Conservation (phyloP, 129 eudicot species). For the Centaurea solstitialis region DNA sequence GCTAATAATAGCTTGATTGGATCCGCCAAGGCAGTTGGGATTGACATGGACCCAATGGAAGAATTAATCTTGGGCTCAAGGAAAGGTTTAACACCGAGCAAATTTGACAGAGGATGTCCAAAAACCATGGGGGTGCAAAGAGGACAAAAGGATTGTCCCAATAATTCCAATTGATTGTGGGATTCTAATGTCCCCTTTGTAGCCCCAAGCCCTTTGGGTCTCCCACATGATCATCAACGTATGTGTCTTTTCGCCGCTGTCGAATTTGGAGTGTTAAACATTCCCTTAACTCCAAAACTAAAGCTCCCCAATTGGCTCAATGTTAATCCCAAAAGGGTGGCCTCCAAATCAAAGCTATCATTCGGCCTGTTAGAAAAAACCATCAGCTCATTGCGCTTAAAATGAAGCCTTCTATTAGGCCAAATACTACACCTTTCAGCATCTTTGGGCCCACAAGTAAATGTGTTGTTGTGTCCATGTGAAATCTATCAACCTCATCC, state of each 20-base stretch:
- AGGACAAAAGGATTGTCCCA: no score
- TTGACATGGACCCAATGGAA: no score
- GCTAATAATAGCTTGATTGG: background rate
- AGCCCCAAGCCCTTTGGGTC: background rate
- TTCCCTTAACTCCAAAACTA: background rate
- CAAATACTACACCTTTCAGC: background rate
- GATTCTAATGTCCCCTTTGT: no score
- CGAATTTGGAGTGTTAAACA: background rate
- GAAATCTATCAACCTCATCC: background rate
- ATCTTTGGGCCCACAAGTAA: background rate
- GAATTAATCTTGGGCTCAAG: no score
- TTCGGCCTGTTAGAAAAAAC: background rate
- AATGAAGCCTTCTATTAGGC: background rate
- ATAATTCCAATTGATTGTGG: no score
- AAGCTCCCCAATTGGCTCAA: background rate
- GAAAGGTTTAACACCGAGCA: no score
- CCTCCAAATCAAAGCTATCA: background rate
- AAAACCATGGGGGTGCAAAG: no score
- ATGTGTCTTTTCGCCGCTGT: background rate
- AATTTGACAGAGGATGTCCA: no score
- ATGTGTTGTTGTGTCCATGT: background rate
- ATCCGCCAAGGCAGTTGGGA: background rate
- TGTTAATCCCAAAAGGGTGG: background rate
- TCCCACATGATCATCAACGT: background rate
- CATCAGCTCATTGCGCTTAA: background rate